Evolutionary conservation across 176 grass and related monocot species (phyloP).

Genomic region (Stipa capillata): DNA sequence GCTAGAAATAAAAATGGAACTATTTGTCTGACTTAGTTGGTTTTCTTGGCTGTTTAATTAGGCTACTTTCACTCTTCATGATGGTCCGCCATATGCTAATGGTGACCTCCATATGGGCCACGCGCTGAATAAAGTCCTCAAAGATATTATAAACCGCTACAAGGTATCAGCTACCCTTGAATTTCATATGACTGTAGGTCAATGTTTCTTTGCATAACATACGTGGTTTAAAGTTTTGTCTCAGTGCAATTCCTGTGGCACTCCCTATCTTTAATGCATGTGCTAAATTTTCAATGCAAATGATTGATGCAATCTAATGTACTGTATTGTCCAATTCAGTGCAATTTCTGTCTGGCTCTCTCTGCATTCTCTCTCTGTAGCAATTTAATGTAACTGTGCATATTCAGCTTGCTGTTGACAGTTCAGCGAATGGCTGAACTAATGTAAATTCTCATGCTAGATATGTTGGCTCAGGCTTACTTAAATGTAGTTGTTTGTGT

Average conservation of each 20-base stretch:
- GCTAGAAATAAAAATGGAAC: not conserved
- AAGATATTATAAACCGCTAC: conserved; percentile 98
- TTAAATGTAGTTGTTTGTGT: not conserved
- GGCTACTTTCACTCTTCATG: conserved; percentile 81
- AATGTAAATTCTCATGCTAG: not conserved
- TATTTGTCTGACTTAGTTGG: conserved; percentile 10
- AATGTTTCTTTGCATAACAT: conserved; percentile 1
- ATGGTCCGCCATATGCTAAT: conserved; percentile 97
- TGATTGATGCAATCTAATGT: no score
- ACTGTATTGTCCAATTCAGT: no score
- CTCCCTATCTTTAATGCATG: not conserved
- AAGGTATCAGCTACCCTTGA: conserved; percentile 45
- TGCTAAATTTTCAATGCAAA: no score
- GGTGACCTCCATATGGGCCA: conserved; percentile 96
- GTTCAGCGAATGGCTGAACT: not conserved
- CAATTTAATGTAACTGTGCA: no score
- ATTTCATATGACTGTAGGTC: conserved; percentile 3
- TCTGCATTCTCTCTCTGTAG: no score
- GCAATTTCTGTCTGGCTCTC: no score
- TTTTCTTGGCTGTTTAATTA: conserved; percentile 35
- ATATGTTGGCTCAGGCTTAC: not conserved
- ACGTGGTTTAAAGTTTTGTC: not conserved
- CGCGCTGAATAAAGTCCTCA: conserved; percentile 91
- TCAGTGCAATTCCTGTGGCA: not conserved
- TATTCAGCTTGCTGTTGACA: not conserved